These are phyloP conservation scores for Yarrowia sp. DNA, from an alignment of 805 yeast species.

Conservation along the genomic window DNA sequence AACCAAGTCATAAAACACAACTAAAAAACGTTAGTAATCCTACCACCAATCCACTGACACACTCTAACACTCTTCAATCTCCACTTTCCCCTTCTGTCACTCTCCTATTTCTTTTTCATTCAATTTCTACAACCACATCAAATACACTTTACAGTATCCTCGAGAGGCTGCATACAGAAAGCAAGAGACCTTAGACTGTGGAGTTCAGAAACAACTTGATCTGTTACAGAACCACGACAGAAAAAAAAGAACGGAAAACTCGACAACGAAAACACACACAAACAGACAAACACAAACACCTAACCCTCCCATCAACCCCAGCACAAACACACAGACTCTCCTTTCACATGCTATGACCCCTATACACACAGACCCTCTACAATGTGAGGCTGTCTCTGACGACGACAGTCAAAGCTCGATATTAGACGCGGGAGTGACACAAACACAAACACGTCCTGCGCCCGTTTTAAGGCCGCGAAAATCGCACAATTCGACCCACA, in stretches of 20 bases:
- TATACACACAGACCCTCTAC: not conserved
- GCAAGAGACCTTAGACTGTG: not conserved
- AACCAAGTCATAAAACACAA: too few species aligned
- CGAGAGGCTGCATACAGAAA: too few species aligned
- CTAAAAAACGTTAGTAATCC: too few species aligned
- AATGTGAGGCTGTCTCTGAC: not conserved
- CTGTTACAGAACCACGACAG: too few species aligned
- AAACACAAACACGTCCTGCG: not conserved
- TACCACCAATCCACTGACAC: too few species aligned
- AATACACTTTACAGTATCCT: too few species aligned
- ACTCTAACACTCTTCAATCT: too few species aligned
- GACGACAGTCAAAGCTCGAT: not conserved
- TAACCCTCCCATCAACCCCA: not conserved
- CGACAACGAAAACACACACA: not conserved
- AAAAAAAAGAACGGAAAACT: not conserved
- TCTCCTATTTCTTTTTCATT: too few species aligned
- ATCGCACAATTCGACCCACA: not conserved
- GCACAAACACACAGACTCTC: too few species aligned
- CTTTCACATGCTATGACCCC: not conserved
- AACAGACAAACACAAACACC: too few species aligned
- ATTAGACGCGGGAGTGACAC: not conserved
- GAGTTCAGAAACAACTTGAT: not conserved
- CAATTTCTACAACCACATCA: too few species aligned
- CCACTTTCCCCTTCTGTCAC: too few species aligned
- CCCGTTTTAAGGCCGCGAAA: not conserved